Evolutionary conservation across 257 asterid species (phyloP), one percentile per base, ranked within the genome.

Genomic region (Nicotiana benthamiana): DNA sequence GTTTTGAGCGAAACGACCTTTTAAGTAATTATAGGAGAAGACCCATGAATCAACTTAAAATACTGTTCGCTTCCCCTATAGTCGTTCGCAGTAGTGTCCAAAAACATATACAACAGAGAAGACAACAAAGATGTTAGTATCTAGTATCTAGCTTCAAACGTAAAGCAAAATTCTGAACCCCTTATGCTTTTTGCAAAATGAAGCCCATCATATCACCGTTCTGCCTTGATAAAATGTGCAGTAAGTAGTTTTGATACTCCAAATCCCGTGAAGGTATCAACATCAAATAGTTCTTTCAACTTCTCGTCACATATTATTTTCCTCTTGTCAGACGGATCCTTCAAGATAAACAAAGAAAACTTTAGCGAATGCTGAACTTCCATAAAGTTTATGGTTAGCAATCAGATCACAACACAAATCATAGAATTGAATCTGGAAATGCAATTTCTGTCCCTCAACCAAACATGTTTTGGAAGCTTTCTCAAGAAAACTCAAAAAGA

Each of bases 321-420:
- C 89, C 99, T 88, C 86, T 86, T 90, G 87, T 93, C 96, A 24
- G 98, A 89, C n/a, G 97, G 97, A 81, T 95, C 98, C 99, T 95
- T 87, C 91, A 87, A 79, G 24, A 60, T 76, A 83, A 84, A 64
- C 52, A 77, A 64, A 79, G 32, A 27, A 74, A 74, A 74, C 15
- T 16, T 65, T 65, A 65, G 75, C 27, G 9, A 65, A 32, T 65
- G 26, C 10, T 6, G 16, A 65, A 65, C 74, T 65, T 65, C n/a
- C n/a, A 5, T 18, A 7, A 30, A 27, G 46, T 59, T 10, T 3
- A 59, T 1, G 16, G 30, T 59, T 9, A 59, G 24, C 43, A 48
- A 36, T 74, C 40, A 74, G 79, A 74, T 24, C 61, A 7, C 0
- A 22, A 48, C 3, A 48, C 15, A 74, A 74, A 13, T 10, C 79